Evolutionary conservation across 345 rosid species (phyloP).

Genomic region (Ceriops tagal): DNA sequence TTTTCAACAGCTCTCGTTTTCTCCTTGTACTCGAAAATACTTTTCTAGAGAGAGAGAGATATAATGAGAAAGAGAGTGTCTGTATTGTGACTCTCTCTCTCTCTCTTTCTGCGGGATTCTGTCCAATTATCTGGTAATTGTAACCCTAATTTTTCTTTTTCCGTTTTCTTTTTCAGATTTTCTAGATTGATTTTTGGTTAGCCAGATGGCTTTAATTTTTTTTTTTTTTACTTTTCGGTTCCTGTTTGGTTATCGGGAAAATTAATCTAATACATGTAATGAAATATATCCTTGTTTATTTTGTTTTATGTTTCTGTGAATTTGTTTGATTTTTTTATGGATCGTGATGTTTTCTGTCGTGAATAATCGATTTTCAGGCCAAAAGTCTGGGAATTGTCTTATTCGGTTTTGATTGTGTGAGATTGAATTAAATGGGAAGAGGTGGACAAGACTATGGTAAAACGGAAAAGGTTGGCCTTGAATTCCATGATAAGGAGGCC

Average conservation of each 20-base stretch:
- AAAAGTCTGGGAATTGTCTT: not conserved
- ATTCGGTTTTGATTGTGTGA: constrained; percentile 1
- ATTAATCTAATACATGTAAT: too few relatives aligned
- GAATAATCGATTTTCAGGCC: not conserved
- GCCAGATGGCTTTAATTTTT: too few relatives aligned
- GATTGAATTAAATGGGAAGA: constrained; percentile 49
- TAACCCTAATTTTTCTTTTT: not conserved
- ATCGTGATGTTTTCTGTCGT: not conserved
- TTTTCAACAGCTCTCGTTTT: not conserved
- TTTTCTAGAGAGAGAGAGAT: too few relatives aligned
- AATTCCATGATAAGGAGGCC: constrained; percentile 16
- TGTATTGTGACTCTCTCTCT: too few relatives aligned
- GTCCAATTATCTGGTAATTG: not conserved
- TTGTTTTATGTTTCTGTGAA: not conserved
- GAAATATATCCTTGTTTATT: not conserved
- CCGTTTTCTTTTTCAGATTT: not conserved
- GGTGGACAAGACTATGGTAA: constrained; percentile 53
- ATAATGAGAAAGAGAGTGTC: too few relatives aligned
- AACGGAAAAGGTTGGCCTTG: constrained; percentile 18
- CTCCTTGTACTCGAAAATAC: too few relatives aligned
- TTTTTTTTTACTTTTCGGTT: too few relatives aligned
- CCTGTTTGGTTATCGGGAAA: too few relatives aligned
- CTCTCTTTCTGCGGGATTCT: too few relatives aligned
- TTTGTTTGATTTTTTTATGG: not conserved
- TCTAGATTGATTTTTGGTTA: not conserved